Evolutionary conservation across 208 protist genomes (phyloP), one percentile per base, ranked within the genome.

Genomic region (Crithidia bombi): DNA sequence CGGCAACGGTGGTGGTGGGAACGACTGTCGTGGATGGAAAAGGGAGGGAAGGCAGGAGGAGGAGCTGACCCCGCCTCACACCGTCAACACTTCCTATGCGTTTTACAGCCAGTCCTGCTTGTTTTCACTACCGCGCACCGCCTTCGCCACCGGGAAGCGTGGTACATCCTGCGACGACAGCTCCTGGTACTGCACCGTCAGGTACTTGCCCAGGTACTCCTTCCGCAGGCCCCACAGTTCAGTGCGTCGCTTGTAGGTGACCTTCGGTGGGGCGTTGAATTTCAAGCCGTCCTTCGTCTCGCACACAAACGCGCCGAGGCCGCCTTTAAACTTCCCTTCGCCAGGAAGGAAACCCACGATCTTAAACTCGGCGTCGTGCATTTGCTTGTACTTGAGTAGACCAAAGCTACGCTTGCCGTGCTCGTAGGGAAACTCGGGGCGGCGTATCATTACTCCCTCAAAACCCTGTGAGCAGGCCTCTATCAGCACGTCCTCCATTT

Each of bases 361-460:
- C 57, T 89, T 84, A 75, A 91, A 97, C 81, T 97, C 90, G 47
- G 87, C 87, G 56, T 97, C 92, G 67, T 94, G 87, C 92, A 97
- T 97, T 28, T 85, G 81, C 63, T 95, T 95, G 75, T 94, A 95
- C 84, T 97, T 97, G 49, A 97, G 79, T 15, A 97, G 78, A 15
- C 87, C 90, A 71, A 92, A 93, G 73, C 88, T 94, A 56, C 92
- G 89, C 76, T 92, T 92, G 28, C 92, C 92, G 79, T 93, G 86
- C 63, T 94, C 88, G 73, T 97, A 97, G 5, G 90, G 87, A 56
- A 92, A 93, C 47, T 83, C 65, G 4, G 90, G 90, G 3, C 86
- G 78, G 35, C 92, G 92, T 55, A 97, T 90, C 85, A 97, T 95
- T 11, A 97, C 84, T 0, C 92, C 92, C 55, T 97, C 92, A 54